Evolutionary conservation across 1,139 yeast species (phyloP).

Genomic region (Saccharomyces hybrid): DNA sequence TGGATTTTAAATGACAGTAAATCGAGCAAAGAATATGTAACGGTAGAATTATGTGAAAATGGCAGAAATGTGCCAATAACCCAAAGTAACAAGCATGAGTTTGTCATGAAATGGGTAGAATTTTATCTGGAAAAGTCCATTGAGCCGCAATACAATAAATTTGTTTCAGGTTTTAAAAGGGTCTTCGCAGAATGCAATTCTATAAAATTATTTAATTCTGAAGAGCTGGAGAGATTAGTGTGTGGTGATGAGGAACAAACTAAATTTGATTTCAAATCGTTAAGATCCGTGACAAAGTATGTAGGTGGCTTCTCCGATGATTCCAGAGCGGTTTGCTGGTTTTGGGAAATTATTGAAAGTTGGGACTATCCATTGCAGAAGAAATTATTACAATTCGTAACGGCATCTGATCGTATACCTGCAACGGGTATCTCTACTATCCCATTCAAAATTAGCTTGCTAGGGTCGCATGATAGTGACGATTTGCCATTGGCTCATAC

Average conservation of each 20-base stretch:
- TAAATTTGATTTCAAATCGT: constrained; percentile 56
- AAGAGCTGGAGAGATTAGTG: constrained; percentile 69
- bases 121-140: constrained; percentile 55
- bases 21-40: constrained; percentile 22
- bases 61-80: constrained; percentile 55
- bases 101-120: constrained; percentile 54
- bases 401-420: constrained; percentile 88
- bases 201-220: constrained; percentile 65
- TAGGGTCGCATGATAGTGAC: constrained; percentile 39
- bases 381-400: constrained; percentile 63
- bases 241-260: constrained; percentile 62
- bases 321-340: constrained; percentile 55
- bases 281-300: constrained; percentile 68
- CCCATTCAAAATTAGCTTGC: constrained; percentile 54
- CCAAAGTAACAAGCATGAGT: constrained; percentile 46
- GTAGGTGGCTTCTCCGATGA: constrained; percentile 45
- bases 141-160: constrained; percentile 45
- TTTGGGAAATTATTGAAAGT: constrained; percentile 65
- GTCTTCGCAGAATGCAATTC: constrained; percentile 76
- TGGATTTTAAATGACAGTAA: constrained; percentile 24
- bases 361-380: constrained; percentile 47
- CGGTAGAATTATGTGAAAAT: constrained; percentile 46
- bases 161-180: constrained; percentile 61
- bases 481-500: constrained; percentile 84
- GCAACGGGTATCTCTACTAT: constrained; percentile 82